A percentile compares a stretch with the other conserved stretches of the same genome.
Evolutionary conservation across 805 yeast genomes (phyloP).

Genomic region (Dipodascus geniculatus): DNA sequence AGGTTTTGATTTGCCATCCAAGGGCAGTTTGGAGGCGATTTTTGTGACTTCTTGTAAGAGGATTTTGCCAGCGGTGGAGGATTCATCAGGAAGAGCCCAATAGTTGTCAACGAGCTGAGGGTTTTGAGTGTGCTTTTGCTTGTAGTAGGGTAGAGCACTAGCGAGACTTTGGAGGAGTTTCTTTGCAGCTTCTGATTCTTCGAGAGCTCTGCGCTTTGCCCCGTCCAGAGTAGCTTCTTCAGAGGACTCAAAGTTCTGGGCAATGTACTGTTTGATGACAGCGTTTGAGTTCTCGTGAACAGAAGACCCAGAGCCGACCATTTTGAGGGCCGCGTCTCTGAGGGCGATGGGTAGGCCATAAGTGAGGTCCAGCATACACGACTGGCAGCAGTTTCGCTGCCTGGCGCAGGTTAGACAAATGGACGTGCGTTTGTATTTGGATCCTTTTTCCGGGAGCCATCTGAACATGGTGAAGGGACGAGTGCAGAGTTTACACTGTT

Average conservation of each 20-base stretch:
- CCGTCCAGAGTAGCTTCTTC: neutral
- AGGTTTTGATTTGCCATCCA: conserved; percentile 42
- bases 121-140: conserved; percentile 8
- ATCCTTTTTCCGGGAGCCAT: conserved; percentile 47
- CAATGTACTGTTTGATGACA: conserved; percentile 44
- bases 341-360: conserved; percentile 71
- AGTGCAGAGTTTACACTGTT: conserved; percentile 77
- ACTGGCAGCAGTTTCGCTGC: conserved; percentile 74
- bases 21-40: conserved; percentile 51
- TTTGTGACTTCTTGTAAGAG: conserved; percentile 35
- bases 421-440: conserved; percentile 44
- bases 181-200: conserved; percentile 30
- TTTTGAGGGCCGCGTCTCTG: conserved; percentile 67
- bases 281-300: conserved; percentile 38
- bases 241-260: conserved; percentile 34
- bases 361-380: conserved; percentile 72
- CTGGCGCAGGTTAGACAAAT: conserved; percentile 75
- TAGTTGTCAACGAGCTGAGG: conserved; percentile 11
- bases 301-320: conserved; percentile 34
- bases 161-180: conserved; percentile 42
- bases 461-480: conserved; percentile 72
- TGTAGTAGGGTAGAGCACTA: conserved; percentile 21
- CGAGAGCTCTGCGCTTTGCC: conserved; percentile 6
- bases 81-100: conserved; percentile 7
- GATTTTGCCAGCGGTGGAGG: conserved; percentile 7